Percentiles rank a stretch among this genome's conserved stretches.
These are phyloP conservation scores for Tricholoma terreum DNA, from an alignment of 768 basidiomycete species.

Conservation along the genomic window DNA sequence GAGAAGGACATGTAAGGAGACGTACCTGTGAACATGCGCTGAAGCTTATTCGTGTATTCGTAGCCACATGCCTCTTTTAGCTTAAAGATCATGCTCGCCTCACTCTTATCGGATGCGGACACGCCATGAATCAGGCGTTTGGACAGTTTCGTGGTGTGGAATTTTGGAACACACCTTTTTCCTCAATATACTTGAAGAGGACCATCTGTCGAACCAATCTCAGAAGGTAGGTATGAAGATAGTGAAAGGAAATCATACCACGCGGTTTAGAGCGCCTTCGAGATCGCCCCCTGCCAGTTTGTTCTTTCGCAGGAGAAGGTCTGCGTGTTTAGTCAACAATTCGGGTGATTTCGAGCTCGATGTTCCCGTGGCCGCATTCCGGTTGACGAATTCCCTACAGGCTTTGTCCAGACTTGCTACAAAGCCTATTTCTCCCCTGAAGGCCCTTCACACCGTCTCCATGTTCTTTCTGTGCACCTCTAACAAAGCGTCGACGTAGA, in stretches of 20 bases:
- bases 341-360: slow-evolving; percentile 89
- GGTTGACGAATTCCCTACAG: slow-evolving; percentile 92
- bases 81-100: slow-evolving; percentile 97
- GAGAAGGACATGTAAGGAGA: slow-evolving; percentile 1
- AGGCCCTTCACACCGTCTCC: slow-evolving; percentile 83
- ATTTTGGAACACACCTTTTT: slow-evolving; percentile 99
- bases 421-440: slow-evolving; percentile 91
- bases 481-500: slow-evolving; percentile 89
- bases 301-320: slow-evolving; percentile 85
- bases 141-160: slow-evolving; percentile 92
- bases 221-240: slow-evolving; percentile 23
- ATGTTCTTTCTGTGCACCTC: slow-evolving; percentile 91
- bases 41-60: slow-evolving; percentile 94
- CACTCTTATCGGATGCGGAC: slow-evolving; percentile 93
- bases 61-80: slow-evolving; percentile 95
- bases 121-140: slow-evolving; percentile 89
- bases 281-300: slow-evolving; percentile 92
- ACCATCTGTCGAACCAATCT: slow-evolving; percentile 68
- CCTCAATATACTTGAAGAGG: slow-evolving; percentile 96
- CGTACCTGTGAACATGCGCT: slow-evolving; percentile 94
- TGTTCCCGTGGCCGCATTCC: slow-evolving; percentile 85
- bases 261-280: slow-evolving; percentile 86
- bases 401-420: slow-evolving; percentile 93
- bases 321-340: slow-evolving; percentile 87
- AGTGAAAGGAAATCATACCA: slow-evolving; percentile 53